These are phyloP conservation scores for Aspergillus sclerotioniger DNA, from an alignment of 495 filamentous ascomycete species.

Conservation along the genomic window DNA sequence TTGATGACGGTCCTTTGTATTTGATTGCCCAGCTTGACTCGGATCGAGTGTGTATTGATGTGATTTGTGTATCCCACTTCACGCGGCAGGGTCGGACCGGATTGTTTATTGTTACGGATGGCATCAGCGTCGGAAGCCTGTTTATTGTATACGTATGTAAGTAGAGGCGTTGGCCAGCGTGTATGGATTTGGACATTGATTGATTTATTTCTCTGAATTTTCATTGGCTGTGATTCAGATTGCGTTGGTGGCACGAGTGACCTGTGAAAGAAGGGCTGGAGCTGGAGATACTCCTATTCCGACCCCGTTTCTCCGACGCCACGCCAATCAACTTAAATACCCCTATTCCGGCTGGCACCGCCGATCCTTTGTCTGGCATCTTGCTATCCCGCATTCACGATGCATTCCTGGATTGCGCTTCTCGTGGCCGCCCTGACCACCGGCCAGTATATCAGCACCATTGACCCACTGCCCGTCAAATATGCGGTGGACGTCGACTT, in stretches of 20 bases:
- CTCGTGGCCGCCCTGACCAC: not conserved
- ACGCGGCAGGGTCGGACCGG: not conserved
- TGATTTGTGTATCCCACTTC: not conserved
- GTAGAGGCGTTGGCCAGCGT: constrained; percentile 2
- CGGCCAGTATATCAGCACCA: constrained; percentile 9
- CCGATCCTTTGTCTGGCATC: no score
- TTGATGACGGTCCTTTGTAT: constrained; percentile 1
- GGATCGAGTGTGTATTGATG: not conserved
- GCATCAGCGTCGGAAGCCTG: not conserved
- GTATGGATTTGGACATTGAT: not conserved
- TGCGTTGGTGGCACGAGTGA: not conserved
- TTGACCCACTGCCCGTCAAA: not conserved
- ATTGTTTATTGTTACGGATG: constrained; percentile 2
- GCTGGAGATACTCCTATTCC: no score
- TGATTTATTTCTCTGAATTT: not conserved
- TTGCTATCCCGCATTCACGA: no score
- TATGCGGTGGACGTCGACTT: constrained; percentile 7
- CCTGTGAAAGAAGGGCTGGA: no score
- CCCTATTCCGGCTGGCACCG: no score
- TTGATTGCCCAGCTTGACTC: not conserved
- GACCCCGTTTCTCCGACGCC: no score
- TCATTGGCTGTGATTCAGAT: not conserved
- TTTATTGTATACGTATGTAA: constrained; percentile 2
- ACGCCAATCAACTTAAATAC: no score
- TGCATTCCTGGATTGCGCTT: not conserved